Conservation (phyloP, 768 basidiomycete genomes). For the Tubosaeta brunneosetosa region DNA sequence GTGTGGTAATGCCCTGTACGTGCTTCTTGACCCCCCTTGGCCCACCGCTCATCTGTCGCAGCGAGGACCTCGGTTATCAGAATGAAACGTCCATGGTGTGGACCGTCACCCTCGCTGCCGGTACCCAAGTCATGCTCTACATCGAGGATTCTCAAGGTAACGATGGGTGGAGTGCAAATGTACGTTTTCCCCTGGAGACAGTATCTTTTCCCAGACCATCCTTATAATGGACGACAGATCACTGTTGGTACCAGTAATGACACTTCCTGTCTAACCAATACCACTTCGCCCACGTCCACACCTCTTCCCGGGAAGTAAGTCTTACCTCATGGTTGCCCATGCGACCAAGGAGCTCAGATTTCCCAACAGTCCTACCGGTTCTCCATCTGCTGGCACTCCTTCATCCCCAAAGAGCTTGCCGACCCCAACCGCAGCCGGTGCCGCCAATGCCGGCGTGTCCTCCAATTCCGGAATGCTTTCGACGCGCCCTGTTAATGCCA, state of each 20-base stretch:
- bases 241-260: slow-evolving; percentile 34
- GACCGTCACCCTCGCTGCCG: slow-evolving; percentile 40
- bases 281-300: not conserved
- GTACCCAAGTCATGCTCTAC: slow-evolving; percentile 47
- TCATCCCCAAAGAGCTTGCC: slow-evolving; percentile 14
- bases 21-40: not conserved
- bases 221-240: slow-evolving; percentile 25
- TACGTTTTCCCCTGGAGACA: slow-evolving; percentile 31
- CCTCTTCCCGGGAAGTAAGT: not conserved
- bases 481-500: slow-evolving; percentile 17
- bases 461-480: slow-evolving; percentile 24
- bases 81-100: slow-evolving; percentile 39
- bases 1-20: slow-evolving; percentile 61
- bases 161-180: slow-evolving; percentile 64
- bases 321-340: not conserved
- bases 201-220: not conserved
- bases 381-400: not conserved
- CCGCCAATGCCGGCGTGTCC: slow-evolving; percentile 31
- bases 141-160: slow-evolving; percentile 48
- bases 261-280: slow-evolving; percentile 33
- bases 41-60: slow-evolving; percentile 24
- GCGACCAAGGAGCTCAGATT: slow-evolving; percentile 4
- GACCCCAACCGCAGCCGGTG: slow-evolving; percentile 24
- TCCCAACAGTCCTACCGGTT: slow-evolving; percentile 2
- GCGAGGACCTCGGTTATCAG: slow-evolving; percentile 58